Base-by-base conservation (phyloP, 768 basidiomycete genomes). In the Trametes sanguinea region DNA sequence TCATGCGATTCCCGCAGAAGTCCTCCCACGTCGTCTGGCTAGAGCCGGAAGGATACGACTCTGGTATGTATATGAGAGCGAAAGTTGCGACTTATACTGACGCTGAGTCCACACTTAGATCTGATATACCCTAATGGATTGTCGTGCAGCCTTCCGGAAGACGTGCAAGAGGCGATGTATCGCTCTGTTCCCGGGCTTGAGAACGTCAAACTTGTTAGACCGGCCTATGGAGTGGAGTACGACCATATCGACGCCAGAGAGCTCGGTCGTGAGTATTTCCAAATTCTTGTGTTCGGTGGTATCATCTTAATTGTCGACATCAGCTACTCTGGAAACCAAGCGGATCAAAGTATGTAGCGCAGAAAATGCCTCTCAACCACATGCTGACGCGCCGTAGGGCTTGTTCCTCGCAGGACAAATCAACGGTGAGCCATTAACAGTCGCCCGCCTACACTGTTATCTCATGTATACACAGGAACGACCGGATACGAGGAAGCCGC, bases 401-500 rank as follows among this genome's bases (percentile, higher is more conserved):
- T 80, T 95, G 2, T 95, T 90, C 74, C 83, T 95, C 22, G 92
- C 92, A 0, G 93, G 94, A 3, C 93, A 95, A 73, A 95, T 95
- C 68, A 95, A 95, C 66, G 90, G 90, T 81, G 60, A 2, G 70
- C 22, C 22, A 22, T 22, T 22, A 22, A 22, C 59, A 3, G 3
- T 8, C 11, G 1, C 40, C 13, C 3, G 27, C 3, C 6, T 9
- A n/a, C 4, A 7, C 10, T 1, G 6, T 11, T 29, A 11, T 2
- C 60, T 58, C 13, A 61, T n/a, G 76, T 75, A 8, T 63, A n/a
- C 45, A 50, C 54, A 85, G 89, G 90, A 10, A 96, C 94, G 1
- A 96, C 94, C 2, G 94, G 94, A 4, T 96, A 96, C 71, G 94
- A 96, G 71, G 94, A 96, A 76, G 94, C 94, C 1, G 94, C 92